A percentile compares a stretch with the other conserved stretches of the same genome.
phyloP scores from a whole-genome alignment of 2,329 filamentous ascomycete genomes.

The Paecilomyces sp. region DNA sequence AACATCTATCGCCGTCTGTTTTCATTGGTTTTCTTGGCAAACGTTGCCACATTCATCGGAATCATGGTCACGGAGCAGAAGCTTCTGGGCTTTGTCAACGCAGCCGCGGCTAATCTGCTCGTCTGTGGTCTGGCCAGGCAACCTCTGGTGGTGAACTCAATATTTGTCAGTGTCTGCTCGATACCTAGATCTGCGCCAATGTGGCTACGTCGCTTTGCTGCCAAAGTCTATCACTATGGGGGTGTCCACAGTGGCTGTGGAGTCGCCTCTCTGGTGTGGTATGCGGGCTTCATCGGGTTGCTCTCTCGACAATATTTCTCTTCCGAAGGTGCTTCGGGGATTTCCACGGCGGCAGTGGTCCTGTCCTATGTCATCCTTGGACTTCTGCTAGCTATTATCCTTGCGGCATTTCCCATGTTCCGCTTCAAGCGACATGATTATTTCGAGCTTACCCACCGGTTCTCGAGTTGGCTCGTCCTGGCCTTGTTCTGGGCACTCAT shows the following conservation, averaged over 20 bases:
- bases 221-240: slow-evolving; percentile 49
- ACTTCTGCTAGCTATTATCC: slow-evolving; percentile 54
- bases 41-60: slow-evolving; percentile 29
- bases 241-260: slow-evolving; percentile 48
- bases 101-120: slow-evolving; percentile 40
- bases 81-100: slow-evolving; percentile 34
- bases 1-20: slow-evolving; percentile 39
- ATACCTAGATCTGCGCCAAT: slow-evolving; percentile 41
- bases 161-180: slow-evolving; percentile 40
- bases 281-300: slow-evolving; percentile 28
- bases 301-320: slow-evolving; percentile 26
- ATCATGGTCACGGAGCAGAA: slow-evolving; percentile 28
- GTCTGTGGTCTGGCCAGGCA: slow-evolving; percentile 44
- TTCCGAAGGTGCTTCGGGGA: slow-evolving; percentile 8
- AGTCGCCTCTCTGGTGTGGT: slow-evolving; percentile 44
- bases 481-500: slow-evolving; percentile 59
- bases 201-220: slow-evolving; percentile 37
- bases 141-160: slow-evolving; percentile 46
- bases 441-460: slow-evolving; percentile 67
- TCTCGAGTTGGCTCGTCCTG: slow-evolving; percentile 63
- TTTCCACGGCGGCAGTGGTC: slow-evolving; percentile 37
- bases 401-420: slow-evolving; percentile 57
- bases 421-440: slow-evolving; percentile 58
- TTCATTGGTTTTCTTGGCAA: slow-evolving; percentile 32
- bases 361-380: slow-evolving; percentile 53